Conservation (phyloP, 1,284 basidiomycete species). For the Tilletiaria anomala region DNA sequence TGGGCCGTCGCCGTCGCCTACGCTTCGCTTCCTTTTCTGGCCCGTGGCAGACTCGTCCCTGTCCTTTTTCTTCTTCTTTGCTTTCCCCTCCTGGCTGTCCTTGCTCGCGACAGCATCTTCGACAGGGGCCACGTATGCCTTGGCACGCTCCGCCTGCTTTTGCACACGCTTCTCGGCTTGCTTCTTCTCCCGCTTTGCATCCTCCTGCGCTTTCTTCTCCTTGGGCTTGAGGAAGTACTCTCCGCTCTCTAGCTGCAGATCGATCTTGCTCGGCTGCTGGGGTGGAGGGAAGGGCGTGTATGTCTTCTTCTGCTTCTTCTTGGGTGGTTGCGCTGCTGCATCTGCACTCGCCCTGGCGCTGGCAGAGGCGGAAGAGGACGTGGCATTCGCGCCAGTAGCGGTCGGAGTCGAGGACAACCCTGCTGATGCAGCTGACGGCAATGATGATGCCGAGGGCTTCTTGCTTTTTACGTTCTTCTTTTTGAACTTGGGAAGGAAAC, state of each 20-base stretch:
- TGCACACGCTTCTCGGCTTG: constrained; percentile 52
- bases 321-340: constrained; percentile 10
- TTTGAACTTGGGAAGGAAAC: constrained; percentile 92
- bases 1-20: too few species aligned
- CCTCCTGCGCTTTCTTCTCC: constrained; percentile 46
- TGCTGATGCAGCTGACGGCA: constrained; percentile 7
- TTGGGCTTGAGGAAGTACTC: constrained; percentile 91
- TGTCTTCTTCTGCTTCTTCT: constrained; percentile 61
- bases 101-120: constrained; percentile 18
- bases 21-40: constrained; percentile 3
- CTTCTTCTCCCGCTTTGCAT: constrained; percentile 49
- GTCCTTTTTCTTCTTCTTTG: constrained; percentile 8
- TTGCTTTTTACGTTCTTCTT: constrained; percentile 73
- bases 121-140: constrained; percentile 34
- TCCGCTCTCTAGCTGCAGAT: constrained; percentile 83
- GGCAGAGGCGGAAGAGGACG: constrained; percentile 8
- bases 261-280: constrained; percentile 84
- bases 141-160: constrained; percentile 11
- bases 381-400: constrained; percentile 5
- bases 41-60: neutral
- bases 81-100: constrained; percentile 13
- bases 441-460: constrained; percentile 14
- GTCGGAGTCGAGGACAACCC: too few species aligned
- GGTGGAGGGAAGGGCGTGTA: constrained; percentile 98
- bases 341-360: neutral